Evolutionary conservation across 495 filamentous ascomycete species (phyloP).

Genomic region (Aspergillus taichungensis): DNA sequence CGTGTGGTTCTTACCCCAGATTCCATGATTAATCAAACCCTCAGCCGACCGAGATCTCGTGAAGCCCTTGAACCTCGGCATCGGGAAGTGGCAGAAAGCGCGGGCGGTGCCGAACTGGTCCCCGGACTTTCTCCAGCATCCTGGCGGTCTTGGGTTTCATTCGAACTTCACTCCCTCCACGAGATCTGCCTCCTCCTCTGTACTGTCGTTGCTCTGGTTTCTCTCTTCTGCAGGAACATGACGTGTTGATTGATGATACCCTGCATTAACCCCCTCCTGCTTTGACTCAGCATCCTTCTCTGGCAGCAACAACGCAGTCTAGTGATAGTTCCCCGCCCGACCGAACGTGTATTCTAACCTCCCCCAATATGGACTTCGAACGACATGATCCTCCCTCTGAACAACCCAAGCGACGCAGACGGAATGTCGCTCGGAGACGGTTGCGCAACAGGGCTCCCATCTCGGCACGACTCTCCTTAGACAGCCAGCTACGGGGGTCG

Average conservation of each 20-base stretch:
- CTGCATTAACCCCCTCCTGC: slow-evolving; percentile 1
- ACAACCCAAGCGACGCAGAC: slow-evolving; percentile 33
- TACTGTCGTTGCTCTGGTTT: not conserved
- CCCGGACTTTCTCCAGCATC: slow-evolving; percentile 16
- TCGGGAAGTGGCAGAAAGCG: slow-evolving; percentile 26
- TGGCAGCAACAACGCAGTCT: no score
- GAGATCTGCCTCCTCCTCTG: no score
- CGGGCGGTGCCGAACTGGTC: slow-evolving; percentile 25
- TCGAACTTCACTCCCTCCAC: no score
- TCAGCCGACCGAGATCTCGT: slow-evolving; percentile 2
- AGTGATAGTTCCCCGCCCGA: slow-evolving; percentile 2
- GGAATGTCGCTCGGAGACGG: slow-evolving; percentile 27
- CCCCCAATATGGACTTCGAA: slow-evolving; percentile 30
- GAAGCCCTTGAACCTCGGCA: slow-evolving; percentile 27
- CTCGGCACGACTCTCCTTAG: slow-evolving; percentile 57
- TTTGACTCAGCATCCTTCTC: not conserved
- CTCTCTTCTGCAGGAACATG: slow-evolving; percentile 5
- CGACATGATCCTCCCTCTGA: slow-evolving; percentile 28
- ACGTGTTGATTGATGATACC: slow-evolving; percentile 1
- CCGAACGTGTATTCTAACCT: slow-evolving; percentile 19
- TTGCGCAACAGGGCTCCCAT: slow-evolving; percentile 48
- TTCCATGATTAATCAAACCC: no score
- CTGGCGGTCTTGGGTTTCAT: not conserved
- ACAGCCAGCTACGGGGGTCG: slow-evolving; percentile 80
- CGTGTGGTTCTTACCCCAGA: not conserved